Percentiles rank a stretch among this genome's conserved stretches.
Evolutionary conservation across 1,284 basidiomycete species (phyloP).

Genomic region (Tetrapyrgos nigripes): DNA sequence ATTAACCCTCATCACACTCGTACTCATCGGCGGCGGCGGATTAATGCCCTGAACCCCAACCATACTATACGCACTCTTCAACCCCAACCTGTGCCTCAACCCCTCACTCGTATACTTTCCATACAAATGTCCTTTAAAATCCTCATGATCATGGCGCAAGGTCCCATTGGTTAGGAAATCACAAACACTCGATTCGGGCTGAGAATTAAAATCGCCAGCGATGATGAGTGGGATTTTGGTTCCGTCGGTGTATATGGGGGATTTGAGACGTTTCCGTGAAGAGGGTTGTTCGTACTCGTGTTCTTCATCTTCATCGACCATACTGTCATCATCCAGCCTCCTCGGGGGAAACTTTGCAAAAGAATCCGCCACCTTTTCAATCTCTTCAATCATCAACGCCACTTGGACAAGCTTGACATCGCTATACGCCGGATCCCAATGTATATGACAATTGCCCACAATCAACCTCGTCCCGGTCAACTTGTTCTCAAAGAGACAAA

Average conservation of each 20-base stretch:
- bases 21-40: not conserved
- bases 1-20: not conserved
- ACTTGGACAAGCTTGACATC: slow-evolving; percentile 99
- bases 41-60: not conserved
- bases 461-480: slow-evolving; percentile 88
- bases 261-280: slow-evolving; percentile 31
- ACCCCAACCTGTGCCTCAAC: slow-evolving; percentile 81
- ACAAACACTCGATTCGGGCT: slow-evolving; percentile 89
- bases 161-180: slow-evolving; percentile 86
- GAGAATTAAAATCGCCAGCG: slow-evolving; percentile 96
- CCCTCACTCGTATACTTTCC: slow-evolving; percentile 95
- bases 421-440: slow-evolving; percentile 92
- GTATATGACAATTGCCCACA: slow-evolving; percentile 91
- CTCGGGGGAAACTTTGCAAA: slow-evolving; percentile 89
- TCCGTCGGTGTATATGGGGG: slow-evolving; percentile 80
- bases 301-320: slow-evolving; percentile 24
- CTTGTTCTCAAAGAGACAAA: slow-evolving; percentile 88
- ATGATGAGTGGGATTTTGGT: slow-evolving; percentile 92
- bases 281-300: slow-evolving; percentile 7
- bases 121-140: slow-evolving; percentile 93
- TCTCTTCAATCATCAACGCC: slow-evolving; percentile 91
- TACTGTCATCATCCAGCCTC: not conserved
- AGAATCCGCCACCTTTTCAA: slow-evolving; percentile 87
- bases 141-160: slow-evolving; percentile 80
- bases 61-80: slow-evolving; percentile 80